Evolutionary conservation across 2,329 filamentous ascomycete species (phyloP).

Genomic region (Clarireedia paspali): DNA sequence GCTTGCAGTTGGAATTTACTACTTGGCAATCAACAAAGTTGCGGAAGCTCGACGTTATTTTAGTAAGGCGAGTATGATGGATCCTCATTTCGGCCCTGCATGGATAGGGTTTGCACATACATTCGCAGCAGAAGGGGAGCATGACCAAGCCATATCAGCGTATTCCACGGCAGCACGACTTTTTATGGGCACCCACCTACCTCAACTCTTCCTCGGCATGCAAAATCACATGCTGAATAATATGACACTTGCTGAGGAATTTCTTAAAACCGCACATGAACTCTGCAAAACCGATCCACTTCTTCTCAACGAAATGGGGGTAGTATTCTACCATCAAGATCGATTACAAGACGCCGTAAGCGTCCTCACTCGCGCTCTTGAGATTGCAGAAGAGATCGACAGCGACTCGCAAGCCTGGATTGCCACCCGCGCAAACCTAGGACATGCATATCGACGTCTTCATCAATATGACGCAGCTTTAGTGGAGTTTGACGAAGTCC

Average conservation of each 20-base stretch:
- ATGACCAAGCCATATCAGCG: slow-evolving; percentile 95
- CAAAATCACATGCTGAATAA: slow-evolving; percentile 96
- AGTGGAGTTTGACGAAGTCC: slow-evolving; percentile 76
- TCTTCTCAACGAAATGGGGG: slow-evolving; percentile 89
- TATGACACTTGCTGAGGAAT: slow-evolving; percentile 87
- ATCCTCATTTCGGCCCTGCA: slow-evolving; percentile 91
- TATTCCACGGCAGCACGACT: slow-evolving; percentile 92
- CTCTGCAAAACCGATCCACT: slow-evolving; percentile 81
- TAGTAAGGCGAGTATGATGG: slow-evolving; percentile 95
- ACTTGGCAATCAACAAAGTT: slow-evolving; percentile 80
- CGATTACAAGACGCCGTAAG: slow-evolving; percentile 66
- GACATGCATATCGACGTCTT: slow-evolving; percentile 73
- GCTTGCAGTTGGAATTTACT: slow-evolving; percentile 92
- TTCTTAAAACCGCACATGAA: slow-evolving; percentile 79
- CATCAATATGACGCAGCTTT: slow-evolving; percentile 65
- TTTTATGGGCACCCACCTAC: slow-evolving; percentile 94
- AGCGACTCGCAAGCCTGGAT: slow-evolving; percentile 78
- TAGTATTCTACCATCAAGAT: slow-evolving; percentile 91
- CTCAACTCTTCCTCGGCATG: slow-evolving; percentile 95
- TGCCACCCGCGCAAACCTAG: slow-evolving; percentile 79
- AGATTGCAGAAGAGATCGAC: slow-evolving; percentile 71
- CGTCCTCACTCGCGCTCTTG: slow-evolving; percentile 71
- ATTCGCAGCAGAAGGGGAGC: slow-evolving; percentile 93
- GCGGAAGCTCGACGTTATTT: slow-evolving; percentile 93
- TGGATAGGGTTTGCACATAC: slow-evolving; percentile 99